Evolutionary conservation across 306 rosid species (phyloP).

Genomic region (Vicia villosa): DNA sequence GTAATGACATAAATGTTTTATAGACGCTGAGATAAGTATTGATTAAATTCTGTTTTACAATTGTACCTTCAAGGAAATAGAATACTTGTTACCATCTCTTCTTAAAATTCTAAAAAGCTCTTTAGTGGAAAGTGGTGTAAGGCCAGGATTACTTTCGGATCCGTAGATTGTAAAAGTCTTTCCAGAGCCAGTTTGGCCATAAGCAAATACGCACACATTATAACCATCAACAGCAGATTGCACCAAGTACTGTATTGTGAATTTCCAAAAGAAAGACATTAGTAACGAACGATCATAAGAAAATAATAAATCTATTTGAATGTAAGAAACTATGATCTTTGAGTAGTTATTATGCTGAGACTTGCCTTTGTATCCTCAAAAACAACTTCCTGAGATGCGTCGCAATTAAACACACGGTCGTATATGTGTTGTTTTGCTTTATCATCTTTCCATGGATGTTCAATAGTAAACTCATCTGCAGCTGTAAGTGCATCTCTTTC

Average conservation of each 20-base stretch:
- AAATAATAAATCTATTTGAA: conserved; percentile 3
- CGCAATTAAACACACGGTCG: conserved; percentile 77
- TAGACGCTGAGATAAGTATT: conserved; percentile 16
- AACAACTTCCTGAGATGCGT: conserved; percentile 74
- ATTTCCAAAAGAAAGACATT: conserved; percentile 25
- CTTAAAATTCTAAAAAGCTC: conserved; percentile 76
- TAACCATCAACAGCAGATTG: conserved; percentile 91
- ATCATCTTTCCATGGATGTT: conserved; percentile 92
- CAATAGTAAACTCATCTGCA: conserved; percentile 83
- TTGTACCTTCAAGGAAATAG: conserved; percentile 81
- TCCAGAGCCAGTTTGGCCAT: conserved; percentile 97
- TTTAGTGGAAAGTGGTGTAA: conserved; percentile 77
- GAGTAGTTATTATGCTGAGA: conserved; percentile 34
- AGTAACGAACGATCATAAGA: neutral
- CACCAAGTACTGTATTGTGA: conserved; percentile 75
- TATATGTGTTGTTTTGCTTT: conserved; percentile 78
- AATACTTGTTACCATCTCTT: conserved; percentile 70
- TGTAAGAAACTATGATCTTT: neutral
- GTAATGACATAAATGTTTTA: neutral
- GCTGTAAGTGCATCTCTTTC: conserved; percentile 52
- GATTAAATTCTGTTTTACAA: neutral
- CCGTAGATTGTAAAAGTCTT: conserved; percentile 92
- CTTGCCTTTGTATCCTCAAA: conserved; percentile 96
- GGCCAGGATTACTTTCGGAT: conserved; percentile 72
- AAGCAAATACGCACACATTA: conserved; percentile 93